Evolutionary conservation across 2,329 filamentous ascomycete genomes (phyloP).

Genomic region (Pyrenochaeta sp.): DNA sequence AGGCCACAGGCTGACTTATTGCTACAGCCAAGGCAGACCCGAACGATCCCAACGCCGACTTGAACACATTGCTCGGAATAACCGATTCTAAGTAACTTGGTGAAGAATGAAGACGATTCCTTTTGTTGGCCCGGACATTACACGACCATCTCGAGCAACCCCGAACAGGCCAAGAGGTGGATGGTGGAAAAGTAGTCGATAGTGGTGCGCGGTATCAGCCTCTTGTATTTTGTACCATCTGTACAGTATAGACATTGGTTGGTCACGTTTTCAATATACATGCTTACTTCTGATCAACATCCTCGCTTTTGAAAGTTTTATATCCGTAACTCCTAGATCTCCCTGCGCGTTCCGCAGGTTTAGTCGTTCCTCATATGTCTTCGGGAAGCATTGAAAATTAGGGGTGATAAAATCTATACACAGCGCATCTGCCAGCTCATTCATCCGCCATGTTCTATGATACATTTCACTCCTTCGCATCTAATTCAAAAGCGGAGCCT

Average conservation of each 20-base stretch:
- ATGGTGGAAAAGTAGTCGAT: slow-evolving; percentile 26
- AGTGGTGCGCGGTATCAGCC: slow-evolving; percentile 36
- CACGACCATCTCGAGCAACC: slow-evolving; percentile 20
- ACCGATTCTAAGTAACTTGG: slow-evolving; percentile 41
- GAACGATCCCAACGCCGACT: slow-evolving; percentile 88
- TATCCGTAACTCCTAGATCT: neutral
- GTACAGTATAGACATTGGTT: slow-evolving; percentile 53
- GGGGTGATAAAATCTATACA: slow-evolving; percentile 27
- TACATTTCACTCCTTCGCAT: slow-evolving; percentile 25
- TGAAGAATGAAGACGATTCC: slow-evolving; percentile 14
- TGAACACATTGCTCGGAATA: slow-evolving; percentile 70
- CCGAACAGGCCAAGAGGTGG: slow-evolving; percentile 19
- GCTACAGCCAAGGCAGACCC: slow-evolving; percentile 68
- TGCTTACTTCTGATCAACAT: slow-evolving; percentile 25
- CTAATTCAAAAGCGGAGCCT: slow-evolving; percentile 22
- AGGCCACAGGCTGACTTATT: neutral
- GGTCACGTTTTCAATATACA: slow-evolving; percentile 47
- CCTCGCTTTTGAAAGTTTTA: neutral
- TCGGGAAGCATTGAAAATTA: neutral
- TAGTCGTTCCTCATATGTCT: neutral
- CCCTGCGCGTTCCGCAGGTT: neutral
- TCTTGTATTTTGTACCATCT: slow-evolving; percentile 53
- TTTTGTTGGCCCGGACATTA: slow-evolving; percentile 34
- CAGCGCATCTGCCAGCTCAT: slow-evolving; percentile 11
- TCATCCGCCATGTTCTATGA: slow-evolving; percentile 5